These are phyloP conservation scores for Aspergillus sp. DNA, from an alignment of 2,329 filamentous ascomycete species.

Conservation along the genomic window DNA sequence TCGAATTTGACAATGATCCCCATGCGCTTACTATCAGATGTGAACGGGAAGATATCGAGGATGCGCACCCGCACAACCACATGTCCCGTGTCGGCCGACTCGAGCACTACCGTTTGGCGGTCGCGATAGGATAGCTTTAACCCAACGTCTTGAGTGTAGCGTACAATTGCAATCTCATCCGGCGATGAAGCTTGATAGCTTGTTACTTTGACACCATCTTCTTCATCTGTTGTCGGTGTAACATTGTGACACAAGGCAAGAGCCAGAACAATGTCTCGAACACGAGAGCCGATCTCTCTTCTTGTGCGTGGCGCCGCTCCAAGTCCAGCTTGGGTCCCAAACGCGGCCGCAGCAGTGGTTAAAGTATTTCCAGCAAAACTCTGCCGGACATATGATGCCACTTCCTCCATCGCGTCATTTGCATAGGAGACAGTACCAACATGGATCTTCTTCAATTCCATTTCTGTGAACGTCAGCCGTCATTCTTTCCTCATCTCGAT, in stretches of 20 bases:
- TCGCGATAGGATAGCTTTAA: conserved; percentile 82
- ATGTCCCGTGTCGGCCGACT: conserved; percentile 71
- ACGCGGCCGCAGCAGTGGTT: conserved; percentile 74
- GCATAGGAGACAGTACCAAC: conserved; percentile 97
- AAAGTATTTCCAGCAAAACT: conserved; percentile 65
- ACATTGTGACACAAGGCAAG: conserved; percentile 96
- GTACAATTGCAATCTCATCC: conserved; percentile 96
- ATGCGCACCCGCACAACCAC: conserved; percentile 82
- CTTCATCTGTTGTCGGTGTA: conserved; percentile 83
- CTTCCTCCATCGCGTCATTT: conserved; percentile 98
- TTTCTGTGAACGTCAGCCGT: conserved; percentile 57
- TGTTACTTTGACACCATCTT: conserved; percentile 72
- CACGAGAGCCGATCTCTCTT: conserved; percentile 88
- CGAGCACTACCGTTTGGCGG: conserved; percentile 78
- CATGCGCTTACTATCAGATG: conserved; percentile 97
- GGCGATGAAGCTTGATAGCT: conserved; percentile 96
- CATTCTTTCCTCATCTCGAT: neutral
- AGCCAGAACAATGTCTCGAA: conserved; percentile 88
- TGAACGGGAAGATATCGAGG: conserved; percentile 94
- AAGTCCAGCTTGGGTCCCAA: conserved; percentile 58
- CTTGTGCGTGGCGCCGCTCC: conserved; percentile 74
- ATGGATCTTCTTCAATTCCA: conserved; percentile 99
- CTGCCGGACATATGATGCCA: conserved; percentile 79
- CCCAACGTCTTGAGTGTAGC: conserved; percentile 91
- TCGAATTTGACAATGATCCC: conserved; percentile 91